Evolutionary conservation across 176 grass and related monocot genomes (phyloP).

Genomic region (Oryza glaberrima): DNA sequence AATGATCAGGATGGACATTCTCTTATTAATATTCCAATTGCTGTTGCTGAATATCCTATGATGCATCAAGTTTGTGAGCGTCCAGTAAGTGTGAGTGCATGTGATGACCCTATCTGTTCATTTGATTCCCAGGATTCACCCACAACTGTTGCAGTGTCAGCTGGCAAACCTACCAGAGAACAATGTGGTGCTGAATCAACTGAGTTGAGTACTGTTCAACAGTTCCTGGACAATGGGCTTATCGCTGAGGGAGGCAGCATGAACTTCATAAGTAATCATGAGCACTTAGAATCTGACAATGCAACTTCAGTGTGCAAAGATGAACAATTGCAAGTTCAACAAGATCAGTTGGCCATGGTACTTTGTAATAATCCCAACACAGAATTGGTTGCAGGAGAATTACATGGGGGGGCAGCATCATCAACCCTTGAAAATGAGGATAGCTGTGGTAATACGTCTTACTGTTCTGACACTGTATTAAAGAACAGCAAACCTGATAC

Average conservation of each 20-base stretch:
- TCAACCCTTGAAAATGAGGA: constrained; percentile 31
- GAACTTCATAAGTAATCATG: constrained; percentile 21
- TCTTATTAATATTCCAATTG: constrained; percentile 54
- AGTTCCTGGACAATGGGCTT: constrained; percentile 27
- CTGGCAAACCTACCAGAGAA: constrained; percentile 38
- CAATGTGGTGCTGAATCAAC: constrained; percentile 25
- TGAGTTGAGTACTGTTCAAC: constrained; percentile 41
- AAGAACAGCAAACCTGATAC: not conserved
- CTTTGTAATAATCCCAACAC: constrained; percentile 25
- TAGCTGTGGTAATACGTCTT: not conserved
- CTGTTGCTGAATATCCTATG: constrained; percentile 68
- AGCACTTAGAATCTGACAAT: constrained; percentile 12
- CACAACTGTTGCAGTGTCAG: not conserved
- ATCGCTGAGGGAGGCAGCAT: constrained; percentile 33
- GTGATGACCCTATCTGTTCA: constrained; percentile 40
- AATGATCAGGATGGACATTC: constrained; percentile 22
- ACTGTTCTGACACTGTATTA: constrained; percentile 35
- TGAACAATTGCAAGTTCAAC: constrained; percentile 36
- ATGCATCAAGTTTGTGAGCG: constrained; percentile 56
- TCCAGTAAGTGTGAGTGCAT: constrained; percentile 39
- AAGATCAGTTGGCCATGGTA: constrained; percentile 7
- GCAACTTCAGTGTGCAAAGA: constrained; percentile 36
- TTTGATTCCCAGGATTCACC: constrained; percentile 40
- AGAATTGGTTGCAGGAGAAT: constrained; percentile 35
- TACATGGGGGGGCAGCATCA: not conserved